phyloP scores from a whole-genome alignment of 192 early-diverging fungal genomes.

The Podila minutissima region DNA sequence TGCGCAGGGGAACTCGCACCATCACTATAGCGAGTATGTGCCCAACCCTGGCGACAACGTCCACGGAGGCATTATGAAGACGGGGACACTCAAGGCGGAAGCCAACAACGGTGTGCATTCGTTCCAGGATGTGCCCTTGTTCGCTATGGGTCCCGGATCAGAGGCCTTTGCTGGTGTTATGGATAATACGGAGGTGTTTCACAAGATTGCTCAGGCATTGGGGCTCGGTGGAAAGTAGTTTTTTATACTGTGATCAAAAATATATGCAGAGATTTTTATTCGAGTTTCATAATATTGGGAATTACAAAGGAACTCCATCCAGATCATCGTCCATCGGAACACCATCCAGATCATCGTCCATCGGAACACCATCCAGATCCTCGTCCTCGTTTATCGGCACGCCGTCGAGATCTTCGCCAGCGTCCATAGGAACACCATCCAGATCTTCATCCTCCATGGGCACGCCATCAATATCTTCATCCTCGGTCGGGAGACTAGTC shows the following conservation, averaged over 20 bases:
- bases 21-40: conserved; percentile 36
- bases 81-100: conserved; percentile 35
- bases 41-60: conserved; percentile 14
- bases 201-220: conserved; percentile 56
- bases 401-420: conserved; percentile 54
- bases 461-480: conserved; percentile 26
- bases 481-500: neutral
- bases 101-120: conserved; percentile 55
- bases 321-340: neutral
- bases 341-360: neutral
- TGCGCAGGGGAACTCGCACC: conserved; percentile 15
- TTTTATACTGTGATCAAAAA: too few relatives aligned
- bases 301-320: too few relatives aligned
- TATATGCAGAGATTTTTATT: too few relatives aligned
- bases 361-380: neutral
- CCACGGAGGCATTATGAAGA: too few relatives aligned
- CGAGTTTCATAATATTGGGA: too few relatives aligned
- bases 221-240: conserved; percentile 25
- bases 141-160: conserved; percentile 52
- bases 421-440: conserved; percentile 6
- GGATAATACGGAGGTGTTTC: conserved; percentile 62
- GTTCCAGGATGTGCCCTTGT: conserved; percentile 59
- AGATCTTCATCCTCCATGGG: conserved; percentile 8
- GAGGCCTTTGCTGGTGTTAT: conserved; percentile 50
- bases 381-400: conserved; percentile 53